A percentile compares a stretch with the other conserved stretches of the same genome.
These are phyloP conservation scores for Collybiopsis confluens DNA, from an alignment of 768 basidiomycete genomes.

Conservation along the genomic window DNA sequence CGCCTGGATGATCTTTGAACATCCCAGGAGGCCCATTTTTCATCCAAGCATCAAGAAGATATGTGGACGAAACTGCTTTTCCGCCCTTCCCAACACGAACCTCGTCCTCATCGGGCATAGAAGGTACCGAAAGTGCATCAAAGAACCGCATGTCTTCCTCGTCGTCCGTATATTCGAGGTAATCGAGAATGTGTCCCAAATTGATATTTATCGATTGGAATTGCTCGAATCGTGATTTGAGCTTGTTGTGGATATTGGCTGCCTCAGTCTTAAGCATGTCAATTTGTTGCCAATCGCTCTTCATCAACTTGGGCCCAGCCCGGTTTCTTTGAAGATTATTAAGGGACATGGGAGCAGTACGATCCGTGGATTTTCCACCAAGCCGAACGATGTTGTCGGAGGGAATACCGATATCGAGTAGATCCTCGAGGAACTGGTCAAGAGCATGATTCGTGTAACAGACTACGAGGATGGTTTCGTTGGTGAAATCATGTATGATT, in stretches of 20 bases:
- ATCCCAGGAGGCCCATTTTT: conserved; percentile 40
- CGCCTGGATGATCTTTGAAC: conserved; percentile 23
- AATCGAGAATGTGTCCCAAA: conserved; percentile 30
- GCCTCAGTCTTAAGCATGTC: conserved; percentile 28
- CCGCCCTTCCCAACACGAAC: conserved; percentile 35
- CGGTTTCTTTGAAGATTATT: conserved; percentile 26
- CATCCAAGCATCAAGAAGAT: conserved; percentile 47
- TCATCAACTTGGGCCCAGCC: conserved; percentile 18
- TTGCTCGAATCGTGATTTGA: conserved; percentile 25
- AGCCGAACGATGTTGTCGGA: conserved; percentile 47
- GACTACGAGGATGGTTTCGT: conserved; percentile 56
- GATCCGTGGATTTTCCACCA: conserved; percentile 48
- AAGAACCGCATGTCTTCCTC: conserved; percentile 37
- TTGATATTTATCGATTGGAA: conserved; percentile 21
- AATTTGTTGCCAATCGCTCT: conserved; percentile 37
- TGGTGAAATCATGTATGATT: conserved; percentile 44
- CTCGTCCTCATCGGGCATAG: conserved; percentile 24
- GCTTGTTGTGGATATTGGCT: conserved; percentile 10
- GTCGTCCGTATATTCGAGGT: conserved; percentile 39
- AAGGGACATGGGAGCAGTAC: conserved; percentile 43
- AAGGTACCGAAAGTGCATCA: conserved; percentile 41
- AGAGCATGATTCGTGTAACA: conserved; percentile 77
- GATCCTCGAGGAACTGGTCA: conserved; percentile 63
- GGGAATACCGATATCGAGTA: conserved; percentile 58
- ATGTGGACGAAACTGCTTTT: conserved; percentile 27